Evolutionary conservation across 164 flowering plant species (phyloP).

Genomic region (Protea cynaroides): DNA sequence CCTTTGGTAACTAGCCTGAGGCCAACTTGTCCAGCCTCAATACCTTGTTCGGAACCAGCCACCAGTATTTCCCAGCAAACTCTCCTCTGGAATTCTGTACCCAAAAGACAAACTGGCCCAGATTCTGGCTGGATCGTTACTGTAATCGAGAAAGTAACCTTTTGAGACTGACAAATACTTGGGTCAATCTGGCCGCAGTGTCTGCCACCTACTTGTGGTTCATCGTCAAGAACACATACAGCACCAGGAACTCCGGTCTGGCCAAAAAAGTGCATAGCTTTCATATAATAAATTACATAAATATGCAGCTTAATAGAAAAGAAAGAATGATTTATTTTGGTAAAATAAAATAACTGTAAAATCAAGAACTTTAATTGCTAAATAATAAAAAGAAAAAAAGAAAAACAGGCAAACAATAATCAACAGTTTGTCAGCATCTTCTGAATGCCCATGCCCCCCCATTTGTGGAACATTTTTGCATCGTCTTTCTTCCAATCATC

Average conservation of each 20-base stretch:
- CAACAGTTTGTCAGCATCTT: too few relatives aligned
- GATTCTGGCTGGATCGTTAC: slow-evolving; percentile 95
- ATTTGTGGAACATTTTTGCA: too few relatives aligned
- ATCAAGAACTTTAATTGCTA: too few relatives aligned
- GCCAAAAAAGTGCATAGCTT: slow-evolving; percentile 4
- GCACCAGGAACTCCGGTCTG: slow-evolving; percentile 93
- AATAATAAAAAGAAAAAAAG: too few relatives aligned
- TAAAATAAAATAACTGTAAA: too few relatives aligned
- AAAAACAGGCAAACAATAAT: too few relatives aligned
- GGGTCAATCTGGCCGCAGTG: slow-evolving; percentile 87
- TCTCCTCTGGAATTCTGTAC: slow-evolving; percentile 83
- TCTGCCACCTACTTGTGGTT: slow-evolving; percentile 78
- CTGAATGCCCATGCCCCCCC: too few relatives aligned
- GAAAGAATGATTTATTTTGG: too few relatives aligned
- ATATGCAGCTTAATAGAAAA: too few relatives aligned
- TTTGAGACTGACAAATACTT: slow-evolving; percentile 61
- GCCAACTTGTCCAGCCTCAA: slow-evolving; percentile 99
- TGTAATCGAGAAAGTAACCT: slow-evolving; percentile 74
- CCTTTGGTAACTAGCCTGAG: slow-evolving; percentile 83
- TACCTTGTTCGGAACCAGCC: slow-evolving; percentile 99
- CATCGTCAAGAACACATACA: slow-evolving; percentile 97
- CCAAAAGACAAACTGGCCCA: slow-evolving; percentile 93
- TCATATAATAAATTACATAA: background rate
- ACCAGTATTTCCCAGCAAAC: slow-evolving; percentile 94
- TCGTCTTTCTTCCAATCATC: too few relatives aligned